Evolutionary conservation across 108 stramenopile species (phyloP).

Genomic region (Nitzschia sp.): DNA sequence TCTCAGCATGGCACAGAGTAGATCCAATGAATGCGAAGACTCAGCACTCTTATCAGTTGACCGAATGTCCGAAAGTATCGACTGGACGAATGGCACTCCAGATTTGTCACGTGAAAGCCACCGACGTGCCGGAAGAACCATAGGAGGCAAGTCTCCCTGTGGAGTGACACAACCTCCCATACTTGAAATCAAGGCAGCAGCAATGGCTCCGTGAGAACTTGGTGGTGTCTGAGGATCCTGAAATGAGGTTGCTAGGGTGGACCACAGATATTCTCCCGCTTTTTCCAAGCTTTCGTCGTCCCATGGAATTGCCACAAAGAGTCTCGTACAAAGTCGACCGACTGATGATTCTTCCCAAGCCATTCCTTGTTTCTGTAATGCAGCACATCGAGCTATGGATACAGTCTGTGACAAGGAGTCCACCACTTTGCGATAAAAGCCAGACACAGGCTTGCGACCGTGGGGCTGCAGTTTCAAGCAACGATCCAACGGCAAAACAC

Average conservation of each 20-base stretch:
- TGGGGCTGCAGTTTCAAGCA: constrained; percentile 8
- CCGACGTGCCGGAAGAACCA: constrained; percentile 10
- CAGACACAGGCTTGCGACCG: neutral
- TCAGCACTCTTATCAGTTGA: neutral
- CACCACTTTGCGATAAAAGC: constrained; percentile 20
- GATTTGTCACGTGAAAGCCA: constrained; percentile 12
- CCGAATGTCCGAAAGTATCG: constrained; percentile 2
- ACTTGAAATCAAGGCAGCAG: constrained; percentile 3
- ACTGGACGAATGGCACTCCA: neutral
- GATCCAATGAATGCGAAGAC: neutral
- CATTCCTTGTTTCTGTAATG: neutral
- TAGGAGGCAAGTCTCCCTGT: constrained; percentile 13
- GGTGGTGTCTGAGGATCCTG: neutral
- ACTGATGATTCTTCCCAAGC: neutral
- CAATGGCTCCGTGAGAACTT: neutral
- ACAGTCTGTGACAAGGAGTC: neutral
- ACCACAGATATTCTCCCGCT: constrained; percentile 16
- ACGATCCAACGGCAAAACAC: constrained; percentile 18
- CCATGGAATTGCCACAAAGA: constrained; percentile 22
- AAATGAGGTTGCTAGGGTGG: neutral
- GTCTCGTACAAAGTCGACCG: neutral
- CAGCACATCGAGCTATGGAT: neutral
- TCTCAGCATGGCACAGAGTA: constrained; percentile 21
- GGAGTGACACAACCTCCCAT: constrained; percentile 30
- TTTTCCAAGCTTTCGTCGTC: constrained; percentile 3